Percentiles rank a stretch among this genome's conserved stretches.
Evolutionary conservation across 129 eudicot species (phyloP).

Genomic region (Artemisia annua): DNA sequence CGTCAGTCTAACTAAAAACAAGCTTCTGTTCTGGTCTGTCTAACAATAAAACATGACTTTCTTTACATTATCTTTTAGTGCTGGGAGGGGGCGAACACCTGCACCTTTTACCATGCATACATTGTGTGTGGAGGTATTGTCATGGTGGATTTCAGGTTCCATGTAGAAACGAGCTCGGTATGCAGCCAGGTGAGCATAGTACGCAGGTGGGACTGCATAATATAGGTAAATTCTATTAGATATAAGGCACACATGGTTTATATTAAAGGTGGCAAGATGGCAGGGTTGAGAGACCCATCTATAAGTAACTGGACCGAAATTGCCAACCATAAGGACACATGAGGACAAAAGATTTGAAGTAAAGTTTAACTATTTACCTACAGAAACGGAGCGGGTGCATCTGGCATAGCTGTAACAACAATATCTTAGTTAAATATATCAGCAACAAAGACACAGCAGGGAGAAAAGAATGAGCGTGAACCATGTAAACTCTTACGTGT

Average conservation of each 20-base stretch:
- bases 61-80: slow-evolving; percentile 71
- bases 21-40: not conserved
- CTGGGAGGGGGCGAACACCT: slow-evolving; percentile 70
- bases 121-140: slow-evolving; percentile 38
- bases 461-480: not conserved
- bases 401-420: slow-evolving; percentile 71
- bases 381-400: slow-evolving; percentile 94
- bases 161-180: slow-evolving; percentile 89
- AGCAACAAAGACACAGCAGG: not conserved
- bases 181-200: slow-evolving; percentile 96
- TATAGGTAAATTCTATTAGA: not conserved
- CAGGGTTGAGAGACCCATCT: too few relatives aligned
- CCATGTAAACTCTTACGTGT: slow-evolving; percentile 56
- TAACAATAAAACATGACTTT: slow-evolving; percentile 83
- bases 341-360: not conserved
- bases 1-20: slow-evolving; percentile 7
- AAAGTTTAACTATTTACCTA: slow-evolving; percentile 49
- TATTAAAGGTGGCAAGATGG: too few relatives aligned
- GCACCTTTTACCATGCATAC: slow-evolving; percentile 37
- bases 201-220: slow-evolving; percentile 89
- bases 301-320: too few relatives aligned
- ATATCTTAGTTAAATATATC: not conserved
- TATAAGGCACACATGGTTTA: not conserved
- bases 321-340: not conserved
- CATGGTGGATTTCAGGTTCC: slow-evolving; percentile 67